A percentile compares a stretch with the other conserved stretches of the same genome.
phyloP scores from a whole-genome alignment of 179 eudicot genomes.

The Pouteria campechiana region DNA sequence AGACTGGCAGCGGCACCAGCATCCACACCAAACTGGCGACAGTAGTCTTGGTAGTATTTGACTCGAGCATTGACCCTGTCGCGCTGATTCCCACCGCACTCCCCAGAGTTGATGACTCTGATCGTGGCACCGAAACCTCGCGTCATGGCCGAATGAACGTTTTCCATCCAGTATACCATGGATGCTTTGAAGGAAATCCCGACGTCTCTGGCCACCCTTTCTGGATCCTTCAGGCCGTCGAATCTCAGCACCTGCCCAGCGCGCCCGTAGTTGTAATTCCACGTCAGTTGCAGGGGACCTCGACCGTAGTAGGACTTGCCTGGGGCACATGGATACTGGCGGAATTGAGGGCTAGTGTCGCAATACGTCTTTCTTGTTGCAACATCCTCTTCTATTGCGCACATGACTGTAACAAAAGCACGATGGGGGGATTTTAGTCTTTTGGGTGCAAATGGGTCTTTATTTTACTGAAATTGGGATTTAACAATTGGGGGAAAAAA shows the following conservation, averaged over 20 bases:
- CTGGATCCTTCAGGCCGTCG: constrained; percentile 9
- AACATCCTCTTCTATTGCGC: constrained; percentile 14
- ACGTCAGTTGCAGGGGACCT: constrained; percentile 17
- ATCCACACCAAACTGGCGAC: constrained; percentile 13
- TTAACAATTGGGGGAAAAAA: not conserved
- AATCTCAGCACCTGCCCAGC: constrained; percentile 8
- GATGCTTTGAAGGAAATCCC: constrained; percentile 15
- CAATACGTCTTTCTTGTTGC: constrained; percentile 13
- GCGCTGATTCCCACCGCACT: constrained; percentile 15
- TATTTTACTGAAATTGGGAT: not conserved
- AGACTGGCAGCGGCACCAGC: too few species aligned
- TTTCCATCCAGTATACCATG: constrained; percentile 23
- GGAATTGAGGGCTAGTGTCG: not conserved
- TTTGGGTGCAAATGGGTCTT: too few species aligned
- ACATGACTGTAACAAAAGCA: constrained; percentile 5
- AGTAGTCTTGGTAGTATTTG: constrained; percentile 10
- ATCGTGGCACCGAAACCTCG: constrained; percentile 19
- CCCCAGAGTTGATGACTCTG: constrained; percentile 13
- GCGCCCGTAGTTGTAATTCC: constrained; percentile 19
- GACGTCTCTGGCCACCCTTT: constrained; percentile 9
- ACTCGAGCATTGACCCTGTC: constrained; percentile 10
- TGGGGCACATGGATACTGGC: constrained; percentile 9
- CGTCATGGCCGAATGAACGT: constrained; percentile 15
- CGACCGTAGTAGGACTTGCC: constrained; percentile 15
- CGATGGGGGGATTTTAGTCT: not conserved